Base-by-base conservation (phyloP, 495 filamentous ascomycete genomes). In the Amniculicola lignicola region DNA sequence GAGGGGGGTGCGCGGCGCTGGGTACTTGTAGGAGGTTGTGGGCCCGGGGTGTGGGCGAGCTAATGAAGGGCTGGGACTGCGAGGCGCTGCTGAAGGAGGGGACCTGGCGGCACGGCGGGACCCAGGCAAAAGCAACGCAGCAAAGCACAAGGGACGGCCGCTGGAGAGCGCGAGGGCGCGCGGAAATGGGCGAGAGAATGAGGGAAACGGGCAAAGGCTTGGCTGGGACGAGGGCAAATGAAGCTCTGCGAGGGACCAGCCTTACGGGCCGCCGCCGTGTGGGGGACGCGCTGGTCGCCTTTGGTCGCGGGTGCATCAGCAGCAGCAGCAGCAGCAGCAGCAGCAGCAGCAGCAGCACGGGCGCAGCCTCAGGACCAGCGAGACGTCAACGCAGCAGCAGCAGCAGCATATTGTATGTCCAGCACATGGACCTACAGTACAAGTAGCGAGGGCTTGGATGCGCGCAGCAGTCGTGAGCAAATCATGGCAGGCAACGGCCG, bases 221-320 rank as follows among this genome's bases (percentile, higher is more conserved):
- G 16, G 37, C 29, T 33, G 29, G 29, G 29, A 7, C 29, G 2
- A 15, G 28, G 24, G 45, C 45, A 51, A 18, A 19, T 33, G 47
- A 40, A 37, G 47, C 47, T 51, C 47, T 22, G 28, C 10, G 5
- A 21, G 3, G 42, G 42, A 39, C 33, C 47, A 51, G 47, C 47
- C 47, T 51, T 51, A 40, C 16, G 47, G 47, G 38, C 23, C 47
- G n/a, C 23, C 15, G 9, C 37, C 15, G 35, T 49, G 47, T 51
- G 47, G 31, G 47, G 47, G 35, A 35, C 11, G 9, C 10, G 16
- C n/a, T 9, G 9, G 37, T 12, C 19, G 9, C 37, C 10, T 19
- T 18, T 40, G 37, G n/a, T n/a, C 37, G 47, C 7, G 15, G 7
- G 9, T 38, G 6, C 21, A 38, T 22, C 40, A 22, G 29, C 24